phyloP scores from a whole-genome alignment of 768 basidiomycete species.

The Tylopilus subfusipes region DNA sequence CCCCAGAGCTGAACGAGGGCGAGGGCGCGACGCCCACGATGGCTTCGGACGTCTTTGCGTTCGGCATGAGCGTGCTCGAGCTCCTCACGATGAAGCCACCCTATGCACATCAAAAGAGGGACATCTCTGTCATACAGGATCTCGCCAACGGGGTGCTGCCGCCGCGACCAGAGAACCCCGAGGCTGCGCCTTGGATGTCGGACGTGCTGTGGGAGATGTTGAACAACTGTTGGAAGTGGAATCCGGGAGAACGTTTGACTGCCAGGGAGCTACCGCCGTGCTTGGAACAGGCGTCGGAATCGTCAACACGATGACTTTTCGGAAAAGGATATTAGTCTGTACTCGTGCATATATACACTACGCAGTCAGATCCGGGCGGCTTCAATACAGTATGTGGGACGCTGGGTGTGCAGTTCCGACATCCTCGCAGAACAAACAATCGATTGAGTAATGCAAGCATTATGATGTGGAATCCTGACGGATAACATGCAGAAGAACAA shows the following conservation, averaged over 20 bases:
- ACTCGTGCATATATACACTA: too few relatives aligned
- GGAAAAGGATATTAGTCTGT: neutral
- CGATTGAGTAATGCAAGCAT: slow-evolving; percentile 35
- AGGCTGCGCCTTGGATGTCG: slow-evolving; percentile 38
- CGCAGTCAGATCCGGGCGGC: too few relatives aligned
- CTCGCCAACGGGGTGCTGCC: slow-evolving; percentile 41
- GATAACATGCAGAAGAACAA: slow-evolving; percentile 36
- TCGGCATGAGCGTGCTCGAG: slow-evolving; percentile 58
- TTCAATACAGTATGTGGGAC: too few relatives aligned
- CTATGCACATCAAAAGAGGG: slow-evolving; percentile 47
- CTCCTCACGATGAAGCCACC: slow-evolving; percentile 51
- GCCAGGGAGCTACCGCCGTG: slow-evolving; percentile 35
- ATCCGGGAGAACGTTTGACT: slow-evolving; percentile 37
- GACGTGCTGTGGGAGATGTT: slow-evolving; percentile 48
- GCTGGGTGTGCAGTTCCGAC: neutral
- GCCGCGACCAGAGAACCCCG: slow-evolving; percentile 37
- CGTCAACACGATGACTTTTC: neutral
- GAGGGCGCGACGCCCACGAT: slow-evolving; percentile 40
- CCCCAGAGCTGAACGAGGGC: slow-evolving; percentile 56
- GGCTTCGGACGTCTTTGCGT: slow-evolving; percentile 54
- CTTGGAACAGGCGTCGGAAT: slow-evolving; percentile 13
- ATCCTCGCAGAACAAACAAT: slow-evolving; percentile 14
- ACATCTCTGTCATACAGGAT: slow-evolving; percentile 48
- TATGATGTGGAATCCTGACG: slow-evolving; percentile 36
- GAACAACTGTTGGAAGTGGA: slow-evolving; percentile 44